Conservation (phyloP, 192 early-diverging fungal genomes). For the Chytriomyces sp. region DNA sequence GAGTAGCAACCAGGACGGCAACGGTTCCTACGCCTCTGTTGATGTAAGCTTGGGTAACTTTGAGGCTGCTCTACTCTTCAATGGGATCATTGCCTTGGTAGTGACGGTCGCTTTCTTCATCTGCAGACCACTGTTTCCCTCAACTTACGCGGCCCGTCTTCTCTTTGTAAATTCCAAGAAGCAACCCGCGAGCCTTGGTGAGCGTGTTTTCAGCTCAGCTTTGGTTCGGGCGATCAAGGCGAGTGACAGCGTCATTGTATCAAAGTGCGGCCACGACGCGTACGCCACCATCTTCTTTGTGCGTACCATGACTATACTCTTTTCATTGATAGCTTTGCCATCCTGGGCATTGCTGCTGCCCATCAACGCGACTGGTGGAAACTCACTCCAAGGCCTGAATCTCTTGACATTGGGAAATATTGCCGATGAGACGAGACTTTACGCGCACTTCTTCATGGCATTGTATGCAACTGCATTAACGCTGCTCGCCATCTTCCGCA, state of each 20-base stretch:
- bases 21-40: background rate
- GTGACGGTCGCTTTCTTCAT: constrained; percentile 67
- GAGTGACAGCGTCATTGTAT: constrained; percentile 12
- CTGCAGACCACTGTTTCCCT: constrained; percentile 62
- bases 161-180: constrained; percentile 63
- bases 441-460: constrained; percentile 64
- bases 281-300: constrained; percentile 79
- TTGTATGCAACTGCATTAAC: constrained; percentile 32
- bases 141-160: constrained; percentile 74
- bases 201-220: background rate
- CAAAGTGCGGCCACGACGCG: background rate
- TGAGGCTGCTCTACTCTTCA: constrained; percentile 70
- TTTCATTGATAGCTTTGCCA: constrained; percentile 58
- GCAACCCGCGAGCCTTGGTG: background rate
- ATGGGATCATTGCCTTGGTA: constrained; percentile 52
- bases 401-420: constrained; percentile 76
- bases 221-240: background rate
- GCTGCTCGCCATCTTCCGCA: constrained; percentile 57
- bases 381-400: constrained; percentile 52
- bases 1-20: background rate
- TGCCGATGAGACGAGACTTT: constrained; percentile 46
- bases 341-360: constrained; percentile 68
- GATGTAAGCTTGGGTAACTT: constrained; percentile 59
- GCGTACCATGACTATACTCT: constrained; percentile 66
- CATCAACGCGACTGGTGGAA: constrained; percentile 63